phyloP scores from a whole-genome alignment of 1,284 basidiomycete species.

The Trametes polyzona region DNA sequence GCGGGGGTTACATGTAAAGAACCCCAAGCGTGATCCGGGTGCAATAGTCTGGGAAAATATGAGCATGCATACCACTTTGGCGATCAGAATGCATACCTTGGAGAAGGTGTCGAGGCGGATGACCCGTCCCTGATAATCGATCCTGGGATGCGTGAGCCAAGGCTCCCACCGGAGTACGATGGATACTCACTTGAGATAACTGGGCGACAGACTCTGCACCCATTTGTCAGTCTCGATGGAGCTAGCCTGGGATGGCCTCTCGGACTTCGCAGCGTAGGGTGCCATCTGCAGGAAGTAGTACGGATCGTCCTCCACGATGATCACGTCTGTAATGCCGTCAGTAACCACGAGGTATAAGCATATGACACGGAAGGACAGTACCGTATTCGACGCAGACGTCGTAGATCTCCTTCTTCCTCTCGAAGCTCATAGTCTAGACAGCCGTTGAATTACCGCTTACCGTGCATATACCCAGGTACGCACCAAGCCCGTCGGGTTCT shows the following conservation, averaged over 20 bases:
- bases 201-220: conserved; percentile 62
- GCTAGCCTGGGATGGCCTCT: conserved; percentile 39
- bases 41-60: conserved; percentile 57
- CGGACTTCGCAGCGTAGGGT: conserved; percentile 50
- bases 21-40: conserved; percentile 79
- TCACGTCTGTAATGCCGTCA: conserved; percentile 50
- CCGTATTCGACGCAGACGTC: conserved; percentile 80
- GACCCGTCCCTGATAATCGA: conserved; percentile 81
- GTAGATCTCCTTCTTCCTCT: conserved; percentile 81
- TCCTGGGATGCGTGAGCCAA: conserved; percentile 33
- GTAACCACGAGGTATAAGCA: background rate
- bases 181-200: conserved; percentile 60
- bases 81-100: conserved; percentile 50
- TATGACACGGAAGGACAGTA: conserved; percentile 31
- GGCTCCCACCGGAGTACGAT: background rate
- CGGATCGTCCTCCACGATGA: conserved; percentile 83
- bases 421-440: conserved; percentile 61
- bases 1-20: conserved; percentile 74
- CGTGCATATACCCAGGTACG: conserved; percentile 30
- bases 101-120: conserved; percentile 82
- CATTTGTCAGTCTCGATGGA: conserved; percentile 45
- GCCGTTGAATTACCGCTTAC: background rate
- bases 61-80: background rate
- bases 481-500: conserved; percentile 82
- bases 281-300: conserved; percentile 79